Conservation (phyloP, 768 basidiomycete genomes). For the Boletales sp. region DNA sequence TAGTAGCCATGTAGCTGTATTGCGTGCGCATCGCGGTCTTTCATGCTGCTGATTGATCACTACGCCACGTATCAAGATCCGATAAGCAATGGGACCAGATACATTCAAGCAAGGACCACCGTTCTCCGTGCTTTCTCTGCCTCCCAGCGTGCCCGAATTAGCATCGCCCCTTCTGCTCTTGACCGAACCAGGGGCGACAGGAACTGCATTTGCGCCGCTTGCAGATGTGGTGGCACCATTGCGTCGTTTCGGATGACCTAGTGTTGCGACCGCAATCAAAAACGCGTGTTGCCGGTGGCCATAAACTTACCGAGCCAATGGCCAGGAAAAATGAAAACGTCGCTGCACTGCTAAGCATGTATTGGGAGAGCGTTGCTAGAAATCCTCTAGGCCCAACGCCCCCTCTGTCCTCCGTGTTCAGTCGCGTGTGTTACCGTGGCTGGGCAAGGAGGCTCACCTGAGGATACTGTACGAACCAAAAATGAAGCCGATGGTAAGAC, state of each 20-base stretch:
- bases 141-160: slow-evolving; percentile 76
- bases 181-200: slow-evolving; percentile 56
- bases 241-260: slow-evolving; percentile 90
- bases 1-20: slow-evolving; percentile 2
- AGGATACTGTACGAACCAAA: slow-evolving; percentile 93
- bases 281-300: background rate
- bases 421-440: background rate
- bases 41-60: slow-evolving; percentile 9
- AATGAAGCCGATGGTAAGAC: slow-evolving; percentile 95
- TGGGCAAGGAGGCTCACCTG: slow-evolving; percentile 48
- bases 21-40: slow-evolving; percentile 8
- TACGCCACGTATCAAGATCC: slow-evolving; percentile 4
- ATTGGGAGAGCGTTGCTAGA: slow-evolving; percentile 90
- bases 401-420: slow-evolving; percentile 45
- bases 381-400: slow-evolving; percentile 90
- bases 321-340: slow-evolving; percentile 98
- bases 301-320: slow-evolving; percentile 73
- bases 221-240: slow-evolving; percentile 52
- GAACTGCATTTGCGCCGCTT: slow-evolving; percentile 62
- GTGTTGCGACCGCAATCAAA: background rate
- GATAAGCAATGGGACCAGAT: slow-evolving; percentile 8
- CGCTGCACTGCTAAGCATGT: slow-evolving; percentile 97
- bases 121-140: slow-evolving; percentile 45
- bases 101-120: slow-evolving; percentile 8
- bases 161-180: slow-evolving; percentile 61